A percentile compares a stretch with the other conserved stretches of the same genome.
phyloP scores from a whole-genome alignment of 306 rosid species.

The Cucumis hystrix region DNA sequence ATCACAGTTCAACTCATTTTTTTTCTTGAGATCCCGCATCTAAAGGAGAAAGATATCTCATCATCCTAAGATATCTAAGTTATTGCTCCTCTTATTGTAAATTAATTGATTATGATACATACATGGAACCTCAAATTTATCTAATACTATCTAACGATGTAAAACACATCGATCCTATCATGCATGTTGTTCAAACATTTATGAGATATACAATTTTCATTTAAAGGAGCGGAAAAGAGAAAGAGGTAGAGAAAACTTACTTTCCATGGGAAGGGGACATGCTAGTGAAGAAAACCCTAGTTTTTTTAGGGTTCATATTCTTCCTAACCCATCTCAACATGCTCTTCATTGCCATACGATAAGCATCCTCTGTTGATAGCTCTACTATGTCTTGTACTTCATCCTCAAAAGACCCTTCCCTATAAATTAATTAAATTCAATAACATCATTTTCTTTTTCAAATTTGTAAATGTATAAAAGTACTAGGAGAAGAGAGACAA shows the following conservation, averaged over 20 bases:
- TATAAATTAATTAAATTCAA: constrained; percentile 2
- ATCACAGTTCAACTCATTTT: too few relatives aligned
- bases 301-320: constrained; percentile 73
- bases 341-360: constrained; percentile 90
- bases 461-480: too few relatives aligned
- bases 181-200: neutral
- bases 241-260: constrained; percentile 16
- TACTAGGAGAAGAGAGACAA: neutral
- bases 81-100: too few relatives aligned
- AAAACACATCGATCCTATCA: neutral
- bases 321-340: constrained; percentile 81
- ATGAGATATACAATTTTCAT: neutral
- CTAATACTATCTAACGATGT: neutral
- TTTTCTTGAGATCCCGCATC: too few relatives aligned
- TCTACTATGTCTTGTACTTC: constrained; percentile 58
- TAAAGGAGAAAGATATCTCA: too few relatives aligned
- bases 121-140: too few relatives aligned
- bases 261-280: constrained; percentile 94
- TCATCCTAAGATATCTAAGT: too few relatives aligned
- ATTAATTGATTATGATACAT: too few relatives aligned
- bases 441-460: neutral
- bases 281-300: constrained; percentile 97
- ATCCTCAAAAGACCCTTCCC: constrained; percentile 78
- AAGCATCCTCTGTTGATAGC: constrained; percentile 68
- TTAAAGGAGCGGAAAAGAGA: neutral